Percentiles rank a stretch among this genome's conserved stretches.
Conservation (phyloP, 306 rosid species). For the Luffa aegyptiaca region DNA sequence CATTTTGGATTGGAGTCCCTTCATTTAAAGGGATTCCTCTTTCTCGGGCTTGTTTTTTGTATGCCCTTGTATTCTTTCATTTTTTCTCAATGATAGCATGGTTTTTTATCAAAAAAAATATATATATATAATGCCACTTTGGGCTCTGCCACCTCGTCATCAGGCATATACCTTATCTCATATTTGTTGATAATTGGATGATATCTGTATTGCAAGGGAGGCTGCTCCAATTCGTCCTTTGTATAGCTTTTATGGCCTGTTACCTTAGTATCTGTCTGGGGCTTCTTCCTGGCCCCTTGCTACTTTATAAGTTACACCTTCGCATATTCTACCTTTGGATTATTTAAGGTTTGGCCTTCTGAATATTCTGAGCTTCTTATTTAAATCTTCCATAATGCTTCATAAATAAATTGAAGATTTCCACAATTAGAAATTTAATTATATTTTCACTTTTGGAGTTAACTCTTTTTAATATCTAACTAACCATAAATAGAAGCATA, state of each 20-base stretch:
- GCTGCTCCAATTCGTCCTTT: not conserved
- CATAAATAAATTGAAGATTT: not conserved
- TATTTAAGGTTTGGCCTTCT: not conserved
- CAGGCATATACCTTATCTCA: not conserved
- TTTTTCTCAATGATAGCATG: too few relatives aligned
- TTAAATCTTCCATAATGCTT: not conserved
- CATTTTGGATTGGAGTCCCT: too few relatives aligned
- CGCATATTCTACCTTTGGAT: not conserved
- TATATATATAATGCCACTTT: not conserved
- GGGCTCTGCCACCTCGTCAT: not conserved
- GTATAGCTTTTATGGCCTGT: not conserved
- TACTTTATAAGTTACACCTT: not conserved
- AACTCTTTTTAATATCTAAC: not conserved
- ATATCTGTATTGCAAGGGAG: not conserved
- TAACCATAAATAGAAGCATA: not conserved
- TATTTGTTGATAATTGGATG: not conserved
- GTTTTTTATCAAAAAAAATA: too few relatives aligned
- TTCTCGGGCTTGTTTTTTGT: too few relatives aligned
- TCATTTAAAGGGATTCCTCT: too few relatives aligned
- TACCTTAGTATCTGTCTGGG: not conserved
- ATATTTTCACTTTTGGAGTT: not conserved
- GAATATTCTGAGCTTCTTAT: not conserved
- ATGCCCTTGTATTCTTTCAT: too few relatives aligned
- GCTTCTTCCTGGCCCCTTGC: not conserved
- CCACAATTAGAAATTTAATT: not conserved